phyloP scores from a whole-genome alignment of 257 asterid genomes.

The Solanum corneliomulleri region DNA sequence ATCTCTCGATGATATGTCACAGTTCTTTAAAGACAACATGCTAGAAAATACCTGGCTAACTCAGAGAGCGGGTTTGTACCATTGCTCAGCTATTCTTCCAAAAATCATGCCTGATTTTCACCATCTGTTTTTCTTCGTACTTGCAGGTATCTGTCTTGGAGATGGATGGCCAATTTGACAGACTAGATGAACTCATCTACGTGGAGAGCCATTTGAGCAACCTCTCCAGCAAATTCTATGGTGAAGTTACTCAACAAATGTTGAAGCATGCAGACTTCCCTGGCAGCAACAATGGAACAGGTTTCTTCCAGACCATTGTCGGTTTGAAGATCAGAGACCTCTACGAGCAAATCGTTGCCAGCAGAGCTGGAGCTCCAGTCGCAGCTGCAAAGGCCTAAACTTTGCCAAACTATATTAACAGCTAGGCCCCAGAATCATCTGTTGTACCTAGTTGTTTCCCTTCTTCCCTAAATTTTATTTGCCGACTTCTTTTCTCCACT shows the following conservation, averaged over 20 bases:
- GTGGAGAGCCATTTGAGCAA: slow-evolving; percentile 95
- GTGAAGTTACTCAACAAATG: slow-evolving; percentile 97
- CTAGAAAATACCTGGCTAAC: background rate
- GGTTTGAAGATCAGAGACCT: slow-evolving; percentile 93
- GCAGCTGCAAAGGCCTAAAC: slow-evolving; percentile 63
- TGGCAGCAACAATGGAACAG: slow-evolving; percentile 96
- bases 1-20: background rate
- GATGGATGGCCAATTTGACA: slow-evolving; percentile 98
- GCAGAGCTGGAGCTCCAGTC: slow-evolving; percentile 37
- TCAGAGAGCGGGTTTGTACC: background rate
- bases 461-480: slow-evolving; percentile 7
- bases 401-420: background rate
- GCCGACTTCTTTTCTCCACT: slow-evolving; percentile 4
- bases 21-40: background rate
- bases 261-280: slow-evolving; percentile 91
- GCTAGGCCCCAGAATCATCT: background rate
- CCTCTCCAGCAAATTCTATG: slow-evolving; percentile 90
- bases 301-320: slow-evolving; percentile 84
- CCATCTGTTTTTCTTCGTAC: background rate
- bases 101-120: background rate
- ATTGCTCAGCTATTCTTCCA: background rate
- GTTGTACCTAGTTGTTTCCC: background rate
- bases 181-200: slow-evolving; percentile 85
- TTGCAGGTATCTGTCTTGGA: slow-evolving; percentile 82
- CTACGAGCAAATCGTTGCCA: slow-evolving; percentile 69